Conservation (phyloP, 495 filamentous ascomycete species). For the Aspergillus conjunctus region DNA sequence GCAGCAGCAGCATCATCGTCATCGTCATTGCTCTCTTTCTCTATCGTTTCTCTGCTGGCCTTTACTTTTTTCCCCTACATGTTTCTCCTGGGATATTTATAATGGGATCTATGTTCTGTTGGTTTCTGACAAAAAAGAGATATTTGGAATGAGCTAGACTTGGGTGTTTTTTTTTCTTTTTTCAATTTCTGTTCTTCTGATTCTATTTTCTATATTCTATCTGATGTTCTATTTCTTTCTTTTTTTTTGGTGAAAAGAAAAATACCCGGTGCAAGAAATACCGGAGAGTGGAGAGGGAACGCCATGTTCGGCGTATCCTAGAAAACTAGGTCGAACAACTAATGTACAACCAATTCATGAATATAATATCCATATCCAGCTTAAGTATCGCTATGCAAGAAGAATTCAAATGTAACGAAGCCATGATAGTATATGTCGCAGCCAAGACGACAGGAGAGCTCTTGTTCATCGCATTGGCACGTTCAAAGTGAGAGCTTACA, state of each 20-base stretch:
- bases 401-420: constrained; percentile 16
- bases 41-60: constrained; percentile 18
- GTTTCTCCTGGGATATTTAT: constrained; percentile 3
- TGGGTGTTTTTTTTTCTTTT: constrained; percentile 1
- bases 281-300: constrained; percentile 31
- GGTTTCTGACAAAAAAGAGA: neutral
- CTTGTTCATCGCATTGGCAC: neutral
- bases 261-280: constrained; percentile 25
- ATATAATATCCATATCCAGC: constrained; percentile 26
- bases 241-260: constrained; percentile 16
- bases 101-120: neutral
- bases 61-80: constrained; percentile 6
- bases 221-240: constrained; percentile 10
- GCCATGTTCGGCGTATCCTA: constrained; percentile 17
- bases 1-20: neutral
- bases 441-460: neutral
- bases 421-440: constrained; percentile 6
- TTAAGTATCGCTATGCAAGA: constrained; percentile 33
- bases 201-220: constrained; percentile 11
- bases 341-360: constrained; percentile 39
- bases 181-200: constrained; percentile 6
- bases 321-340: constrained; percentile 40
- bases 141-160: constrained; percentile 13
- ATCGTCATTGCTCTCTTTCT: constrained; percentile 6
- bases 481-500: constrained; percentile 11